phyloP scores from a whole-genome alignment of 345 rosid species.

The Lepidium didymum region DNA sequence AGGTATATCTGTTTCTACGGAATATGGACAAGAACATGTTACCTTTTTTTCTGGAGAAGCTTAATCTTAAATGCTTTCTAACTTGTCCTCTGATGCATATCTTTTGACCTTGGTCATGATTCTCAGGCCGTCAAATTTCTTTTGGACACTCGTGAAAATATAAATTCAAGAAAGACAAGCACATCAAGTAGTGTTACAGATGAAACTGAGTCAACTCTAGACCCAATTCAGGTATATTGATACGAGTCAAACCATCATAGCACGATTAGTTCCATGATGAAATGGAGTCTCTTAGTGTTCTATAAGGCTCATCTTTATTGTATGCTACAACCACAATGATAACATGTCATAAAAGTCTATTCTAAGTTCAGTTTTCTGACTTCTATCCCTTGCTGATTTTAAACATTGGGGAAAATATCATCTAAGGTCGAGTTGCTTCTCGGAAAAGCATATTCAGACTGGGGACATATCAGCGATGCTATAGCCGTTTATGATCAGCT shows the following conservation, averaged over 20 bases:
- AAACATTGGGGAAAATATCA: not conserved
- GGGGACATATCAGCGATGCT: slow-evolving; percentile 91
- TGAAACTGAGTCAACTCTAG: slow-evolving; percentile 35
- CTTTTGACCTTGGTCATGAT: not conserved
- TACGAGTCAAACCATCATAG: not conserved
- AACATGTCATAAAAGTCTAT: not conserved
- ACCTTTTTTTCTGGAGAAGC: not conserved
- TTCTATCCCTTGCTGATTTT: not conserved
- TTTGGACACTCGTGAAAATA: slow-evolving; percentile 48
- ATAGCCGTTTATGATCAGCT: slow-evolving; percentile 76
- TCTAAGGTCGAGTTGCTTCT: slow-evolving; percentile 76
- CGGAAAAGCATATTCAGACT: slow-evolving; percentile 93
- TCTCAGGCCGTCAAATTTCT: slow-evolving; percentile 79
- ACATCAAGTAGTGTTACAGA: slow-evolving; percentile 26
- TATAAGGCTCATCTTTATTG: not conserved
- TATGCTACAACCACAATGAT: not conserved
- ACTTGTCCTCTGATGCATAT: not conserved
- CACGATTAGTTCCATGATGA: not conserved
- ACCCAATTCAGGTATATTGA: slow-evolving; percentile 55
- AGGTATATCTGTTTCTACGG: slow-evolving; percentile 42
- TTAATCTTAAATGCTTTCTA: not conserved
- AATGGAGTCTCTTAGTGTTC: not conserved
- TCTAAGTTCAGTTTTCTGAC: not conserved
- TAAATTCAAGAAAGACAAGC: slow-evolving; percentile 38
- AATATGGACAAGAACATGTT: not conserved